Evolutionary conservation across 805 yeast species (phyloP), one percentile per base, ranked within the genome.

Genomic region (Candida nanaspora): DNA sequence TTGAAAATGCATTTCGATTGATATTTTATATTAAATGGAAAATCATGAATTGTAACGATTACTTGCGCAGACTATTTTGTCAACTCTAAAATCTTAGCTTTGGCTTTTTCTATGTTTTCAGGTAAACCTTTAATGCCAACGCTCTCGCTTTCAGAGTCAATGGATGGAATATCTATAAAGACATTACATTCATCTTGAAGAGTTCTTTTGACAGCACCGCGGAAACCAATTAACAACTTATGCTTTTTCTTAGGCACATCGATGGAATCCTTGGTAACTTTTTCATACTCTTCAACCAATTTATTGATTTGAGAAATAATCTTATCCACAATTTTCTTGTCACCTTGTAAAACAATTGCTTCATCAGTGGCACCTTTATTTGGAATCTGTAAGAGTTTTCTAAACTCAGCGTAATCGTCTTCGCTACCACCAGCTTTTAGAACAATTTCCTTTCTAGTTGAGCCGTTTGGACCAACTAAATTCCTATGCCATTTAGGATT

Each of bases 381-480:
- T 39, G 98, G 97, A 42, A 86, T 72, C 41, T 74, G 76, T 50
- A 86, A 70, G 49, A 77, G 66, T 50, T 79, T 72, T 52, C 74
- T 65, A 54, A 74, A 73, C 42, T 68, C 73, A 44, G 72, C 67
- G 29, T 50, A 46, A 37, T 56, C 53, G 26, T 67, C 72, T 45
- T 76, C 82, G 41, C 64, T 61, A 39, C 83, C 87, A 45, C 96
- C 96, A 30, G 96, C 96, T 40, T 74, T 75, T 37, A 74, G 54
- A 39, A 89, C 78, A 40, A 93, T 84, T 37, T 78, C 84, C 50
- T 81, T 77, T 66, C 84, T 77, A 18, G 70, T 76, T 21, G 82
- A 69, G 43, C 95, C 96, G 46, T 79, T 78, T 42, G 80, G 74
- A 26, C 98, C 98, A 45, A 87, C 77, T 49, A 91, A 69, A 41